A percentile compares a stretch with the other conserved stretches of the same genome.
Conservation (phyloP, 768 basidiomycete species). For the Boletus speciosus region DNA sequence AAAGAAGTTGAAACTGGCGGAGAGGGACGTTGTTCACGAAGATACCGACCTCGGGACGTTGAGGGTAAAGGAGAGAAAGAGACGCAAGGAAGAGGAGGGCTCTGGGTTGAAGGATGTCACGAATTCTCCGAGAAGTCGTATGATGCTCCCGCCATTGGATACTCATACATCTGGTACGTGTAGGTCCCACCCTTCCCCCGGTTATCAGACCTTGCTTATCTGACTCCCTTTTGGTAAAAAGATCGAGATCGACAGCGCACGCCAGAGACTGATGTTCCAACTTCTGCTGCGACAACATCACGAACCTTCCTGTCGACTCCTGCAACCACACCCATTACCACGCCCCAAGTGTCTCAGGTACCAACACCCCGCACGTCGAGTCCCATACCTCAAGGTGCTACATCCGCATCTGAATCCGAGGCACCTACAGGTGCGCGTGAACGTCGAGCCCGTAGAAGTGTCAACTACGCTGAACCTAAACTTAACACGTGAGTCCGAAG, state of each 20-base stretch:
- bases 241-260: constrained; percentile 38
- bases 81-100: constrained; percentile 37
- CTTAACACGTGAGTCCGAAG: constrained; percentile 68
- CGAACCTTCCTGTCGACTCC: constrained; percentile 43
- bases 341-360: constrained; percentile 35
- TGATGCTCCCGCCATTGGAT: constrained; percentile 35
- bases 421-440: constrained; percentile 36
- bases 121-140: constrained; percentile 46
- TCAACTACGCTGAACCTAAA: constrained; percentile 87
- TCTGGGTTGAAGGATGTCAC: constrained; percentile 59
- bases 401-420: constrained; percentile 33
- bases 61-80: constrained; percentile 39
- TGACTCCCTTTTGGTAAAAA: constrained; percentile 17
- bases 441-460: constrained; percentile 67
- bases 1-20: constrained; percentile 23
- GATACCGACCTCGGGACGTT: constrained; percentile 23
- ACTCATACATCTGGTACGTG: constrained; percentile 36
- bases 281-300: constrained; percentile 36
- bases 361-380: constrained; percentile 53
- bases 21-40: constrained; percentile 17
- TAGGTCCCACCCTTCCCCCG: not conserved
- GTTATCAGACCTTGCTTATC: constrained; percentile 5
- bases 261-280: constrained; percentile 35
- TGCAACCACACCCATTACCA: constrained; percentile 39
- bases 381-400: constrained; percentile 36